Percentiles rank a stretch among this genome's conserved stretches.
phyloP scores from a whole-genome alignment of 768 basidiomycete species.

The Tulasnella sp. region DNA sequence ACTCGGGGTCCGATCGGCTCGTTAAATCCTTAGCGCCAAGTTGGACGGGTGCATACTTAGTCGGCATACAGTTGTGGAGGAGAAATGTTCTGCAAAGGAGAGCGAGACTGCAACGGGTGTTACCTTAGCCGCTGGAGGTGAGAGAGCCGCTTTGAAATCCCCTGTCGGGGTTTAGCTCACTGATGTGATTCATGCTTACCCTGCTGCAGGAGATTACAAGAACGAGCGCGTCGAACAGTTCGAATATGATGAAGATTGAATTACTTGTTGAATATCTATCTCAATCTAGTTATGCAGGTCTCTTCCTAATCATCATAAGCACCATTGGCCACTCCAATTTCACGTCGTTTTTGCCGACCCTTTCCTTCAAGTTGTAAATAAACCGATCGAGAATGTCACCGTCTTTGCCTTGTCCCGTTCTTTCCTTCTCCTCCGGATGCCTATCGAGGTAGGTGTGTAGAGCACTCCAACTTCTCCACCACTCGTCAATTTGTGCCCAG shows the following conservation, averaged over 20 bases:
- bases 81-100: constrained; percentile 37
- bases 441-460: constrained; percentile 62
- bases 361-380: not conserved
- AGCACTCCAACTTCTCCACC: constrained; percentile 67
- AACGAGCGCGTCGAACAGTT: constrained; percentile 16
- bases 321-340: not conserved
- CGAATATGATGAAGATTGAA: constrained; percentile 20
- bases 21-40: constrained; percentile 32
- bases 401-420: constrained; percentile 21
- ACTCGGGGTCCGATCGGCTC: not conserved
- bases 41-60: constrained; percentile 39
- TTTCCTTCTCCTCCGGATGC: constrained; percentile 52
- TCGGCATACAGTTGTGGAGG: constrained; percentile 37
- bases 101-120: constrained; percentile 40
- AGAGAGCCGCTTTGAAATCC: not conserved
- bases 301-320: not conserved
- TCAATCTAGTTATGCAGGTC: not conserved
- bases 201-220: constrained; percentile 17
- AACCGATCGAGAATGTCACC: constrained; percentile 32
- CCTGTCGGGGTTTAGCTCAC: not conserved
- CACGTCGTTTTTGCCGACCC: not conserved
- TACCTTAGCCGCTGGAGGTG: constrained; percentile 26
- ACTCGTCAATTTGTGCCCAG: constrained; percentile 62
- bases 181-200: not conserved
- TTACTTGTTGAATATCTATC: not conserved